Percentiles rank a stretch among this genome's conserved stretches.
Evolutionary conservation across 108 stramenopile species (phyloP).

Genomic region (Seminavis robusta): DNA sequence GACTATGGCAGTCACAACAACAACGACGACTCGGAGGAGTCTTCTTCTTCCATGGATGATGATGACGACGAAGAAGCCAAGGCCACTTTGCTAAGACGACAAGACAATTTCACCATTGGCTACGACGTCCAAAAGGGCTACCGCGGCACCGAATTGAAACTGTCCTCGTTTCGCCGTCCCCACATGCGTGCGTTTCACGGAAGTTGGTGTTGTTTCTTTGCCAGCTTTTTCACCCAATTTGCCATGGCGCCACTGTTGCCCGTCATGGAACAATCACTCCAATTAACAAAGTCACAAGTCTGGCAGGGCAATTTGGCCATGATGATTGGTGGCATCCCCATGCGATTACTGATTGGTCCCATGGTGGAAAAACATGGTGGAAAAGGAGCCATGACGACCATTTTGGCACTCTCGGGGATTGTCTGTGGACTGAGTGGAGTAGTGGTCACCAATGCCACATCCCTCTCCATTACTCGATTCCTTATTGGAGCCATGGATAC

Average conservation of each 20-base stretch:
- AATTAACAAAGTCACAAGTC: slow-evolving; percentile 48
- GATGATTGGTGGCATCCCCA: too few relatives aligned
- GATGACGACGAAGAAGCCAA: too few relatives aligned
- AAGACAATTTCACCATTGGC: too few relatives aligned
- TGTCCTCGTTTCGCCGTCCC: slow-evolving; percentile 44
- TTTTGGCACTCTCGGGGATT: slow-evolving; percentile 35
- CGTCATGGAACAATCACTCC: slow-evolving; percentile 49
- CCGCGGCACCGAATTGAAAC: slow-evolving; percentile 58
- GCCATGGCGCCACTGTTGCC: slow-evolving; percentile 76
- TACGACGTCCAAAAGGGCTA: slow-evolving; percentile 62
- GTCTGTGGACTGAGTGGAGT: slow-evolving; percentile 44
- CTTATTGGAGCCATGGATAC: slow-evolving; percentile 55
- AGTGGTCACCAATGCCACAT: slow-evolving; percentile 16
- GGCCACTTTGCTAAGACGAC: too few relatives aligned
- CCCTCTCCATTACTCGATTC: slow-evolving; percentile 41
- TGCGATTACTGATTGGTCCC: neutral
- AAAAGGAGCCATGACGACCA: slow-evolving; percentile 39
- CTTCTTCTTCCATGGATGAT: too few relatives aligned
- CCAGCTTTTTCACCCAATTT: slow-evolving; percentile 77
- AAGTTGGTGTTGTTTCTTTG: slow-evolving; percentile 75
- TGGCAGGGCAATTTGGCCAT: too few relatives aligned
- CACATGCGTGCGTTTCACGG: slow-evolving; percentile 86
- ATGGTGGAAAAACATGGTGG: too few relatives aligned
- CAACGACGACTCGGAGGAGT: too few relatives aligned
- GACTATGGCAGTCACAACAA: too few relatives aligned